phyloP scores from a whole-genome alignment of 1,139 yeast genomes.

The Candida mesenterica region DNA sequence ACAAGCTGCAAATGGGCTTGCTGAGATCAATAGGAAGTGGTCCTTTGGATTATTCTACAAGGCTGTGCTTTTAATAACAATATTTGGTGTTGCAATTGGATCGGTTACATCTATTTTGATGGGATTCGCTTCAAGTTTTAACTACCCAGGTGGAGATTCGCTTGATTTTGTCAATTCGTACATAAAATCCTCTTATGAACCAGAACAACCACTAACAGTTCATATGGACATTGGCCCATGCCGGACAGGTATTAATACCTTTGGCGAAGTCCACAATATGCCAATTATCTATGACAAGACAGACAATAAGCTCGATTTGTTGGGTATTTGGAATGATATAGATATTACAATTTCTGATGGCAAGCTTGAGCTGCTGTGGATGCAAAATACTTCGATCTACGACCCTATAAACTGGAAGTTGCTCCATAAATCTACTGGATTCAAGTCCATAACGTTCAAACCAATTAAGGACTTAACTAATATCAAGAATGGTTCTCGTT shows the following conservation, averaged over 20 bases:
- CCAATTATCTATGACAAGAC: constrained; percentile 69
- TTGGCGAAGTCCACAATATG: constrained; percentile 53
- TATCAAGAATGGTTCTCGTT: constrained; percentile 2
- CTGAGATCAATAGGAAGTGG: constrained; percentile 39
- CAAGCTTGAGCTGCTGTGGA: constrained; percentile 12
- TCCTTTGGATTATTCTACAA: constrained; percentile 28
- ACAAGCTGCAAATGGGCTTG: constrained; percentile 64
- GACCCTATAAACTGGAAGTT: constrained; percentile 27
- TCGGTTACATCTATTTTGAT: too few species aligned
- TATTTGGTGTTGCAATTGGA: constrained; percentile 33
- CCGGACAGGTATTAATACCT: constrained; percentile 83
- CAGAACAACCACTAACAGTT: constrained; percentile 31
- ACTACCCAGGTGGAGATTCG: constrained; percentile 91
- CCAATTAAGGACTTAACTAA: constrained; percentile 11
- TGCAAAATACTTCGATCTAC: constrained; percentile 11
- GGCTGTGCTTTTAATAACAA: constrained; percentile 25
- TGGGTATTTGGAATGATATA: constrained; percentile 50
- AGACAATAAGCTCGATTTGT: constrained; percentile 46
- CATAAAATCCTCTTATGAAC: constrained; percentile 22
- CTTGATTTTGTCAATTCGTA: constrained; percentile 50
- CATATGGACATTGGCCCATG: constrained; percentile 82
- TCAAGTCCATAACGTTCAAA: constrained; percentile 20
- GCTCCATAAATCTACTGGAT: constrained; percentile 24
- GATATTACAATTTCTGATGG: constrained; percentile 59
- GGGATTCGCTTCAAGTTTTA: constrained; percentile 64